Evolutionary conservation across 192 early-diverging fungal species (phyloP), one percentile per base, ranked within the genome.

Genomic region (Coemansia nantahalensis): DNA sequence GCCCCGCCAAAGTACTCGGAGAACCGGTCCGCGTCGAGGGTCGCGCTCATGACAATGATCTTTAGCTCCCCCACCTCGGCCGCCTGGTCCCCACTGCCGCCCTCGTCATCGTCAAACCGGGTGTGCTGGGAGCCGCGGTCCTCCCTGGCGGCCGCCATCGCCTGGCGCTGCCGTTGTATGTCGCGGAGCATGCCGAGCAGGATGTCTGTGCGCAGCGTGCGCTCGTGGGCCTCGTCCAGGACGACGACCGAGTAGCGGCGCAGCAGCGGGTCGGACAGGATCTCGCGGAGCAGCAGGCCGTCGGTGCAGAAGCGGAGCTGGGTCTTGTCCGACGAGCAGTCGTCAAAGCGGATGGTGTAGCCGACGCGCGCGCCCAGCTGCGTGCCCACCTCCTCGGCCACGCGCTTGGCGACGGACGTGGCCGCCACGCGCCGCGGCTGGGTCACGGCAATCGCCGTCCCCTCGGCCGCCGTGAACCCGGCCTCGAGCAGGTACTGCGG

Each of bases 151-250:
- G 67, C 30, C 5, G 67, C 62, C 53, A 82, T 45, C 0, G 81
- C 76, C 13, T 50, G 51, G 14, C 95, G 64, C 32, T 82, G 76
- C 45, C 82, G 65, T 65, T 92, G 90, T 21, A 94, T 93, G 6
- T 78, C 84, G 61, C 94, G 94, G 15, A 96, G 79, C 90, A 93
- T 92, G 9, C 94, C 97, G 73, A 99, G 91, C 28, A 99, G 58
- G 37, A 99, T 89, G 66, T 99, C 97, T 0, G 97, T 99, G 18
- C 97, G 79, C 58, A 99, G 52, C 0, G 91, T 96, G n/a, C 97
- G 85, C 71, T 99, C 97, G 65, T 99, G 97, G 1, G 96, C 96
- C 62, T 99, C 96, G 54, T 99, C 96, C 31, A 99, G 61, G 23
- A 99, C 82, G 54, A 99, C 84, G 8, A 89, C 87, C 26, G 84